phyloP scores from a whole-genome alignment of 2,329 filamentous ascomycete species.

The Fusarium succisae region DNA sequence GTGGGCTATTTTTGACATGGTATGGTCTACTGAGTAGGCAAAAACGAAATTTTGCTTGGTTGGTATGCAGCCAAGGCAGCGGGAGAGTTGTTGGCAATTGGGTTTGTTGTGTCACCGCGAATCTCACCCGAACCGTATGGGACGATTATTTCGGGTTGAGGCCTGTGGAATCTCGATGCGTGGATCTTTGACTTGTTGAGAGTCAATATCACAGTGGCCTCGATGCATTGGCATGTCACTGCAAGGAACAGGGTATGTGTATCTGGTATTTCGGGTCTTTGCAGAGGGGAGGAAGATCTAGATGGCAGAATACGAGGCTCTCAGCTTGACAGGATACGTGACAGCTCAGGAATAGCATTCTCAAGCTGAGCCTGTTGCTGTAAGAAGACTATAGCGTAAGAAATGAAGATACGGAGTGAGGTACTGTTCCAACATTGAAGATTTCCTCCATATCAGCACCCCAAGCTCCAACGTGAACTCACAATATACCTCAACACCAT shows the following conservation, averaged over 20 bases:
- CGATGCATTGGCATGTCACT: neutral
- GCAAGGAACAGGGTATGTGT: neutral
- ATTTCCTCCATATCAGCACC: neutral
- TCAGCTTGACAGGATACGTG: neutral
- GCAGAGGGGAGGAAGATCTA: neutral
- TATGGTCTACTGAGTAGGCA: fast-evolving
- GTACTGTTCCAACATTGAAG: neutral
- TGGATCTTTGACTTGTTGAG: neutral
- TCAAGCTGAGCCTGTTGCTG: neutral
- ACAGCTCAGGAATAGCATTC: neutral
- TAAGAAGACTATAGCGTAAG: neutral
- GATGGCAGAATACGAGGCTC: neutral
- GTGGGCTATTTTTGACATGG: constrained; percentile 17
- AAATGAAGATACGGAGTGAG: neutral
- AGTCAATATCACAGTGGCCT: neutral
- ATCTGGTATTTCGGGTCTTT: neutral
- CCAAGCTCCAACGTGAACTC: no score
- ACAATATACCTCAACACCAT: neutral
- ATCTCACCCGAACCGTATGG: neutral
- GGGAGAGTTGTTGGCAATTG: neutral
- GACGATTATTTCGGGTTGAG: neutral
- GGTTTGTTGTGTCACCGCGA: neutral
- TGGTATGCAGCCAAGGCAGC: constrained; percentile 15
- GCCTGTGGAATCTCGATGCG: neutral
- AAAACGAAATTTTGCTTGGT: neutral